These are phyloP conservation scores for Penicillium sp. DNA, from an alignment of 2,329 filamentous ascomycete species.

Conservation along the genomic window DNA sequence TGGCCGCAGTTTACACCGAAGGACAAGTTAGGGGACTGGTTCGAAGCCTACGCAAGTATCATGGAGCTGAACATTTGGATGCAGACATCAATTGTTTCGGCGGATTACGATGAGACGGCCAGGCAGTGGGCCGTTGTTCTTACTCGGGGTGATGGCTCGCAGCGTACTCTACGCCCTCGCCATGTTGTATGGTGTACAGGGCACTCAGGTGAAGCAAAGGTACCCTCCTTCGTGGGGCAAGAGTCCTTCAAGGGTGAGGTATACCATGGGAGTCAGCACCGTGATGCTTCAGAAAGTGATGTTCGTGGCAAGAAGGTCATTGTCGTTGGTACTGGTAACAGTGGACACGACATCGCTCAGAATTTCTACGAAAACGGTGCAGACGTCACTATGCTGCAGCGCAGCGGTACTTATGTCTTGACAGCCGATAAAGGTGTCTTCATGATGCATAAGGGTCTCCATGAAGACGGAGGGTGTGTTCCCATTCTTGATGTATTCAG, in stretches of 20 bases:
- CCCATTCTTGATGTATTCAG: neutral
- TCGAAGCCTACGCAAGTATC: conserved; percentile 50
- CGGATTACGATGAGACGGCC: conserved; percentile 40
- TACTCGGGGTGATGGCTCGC: conserved; percentile 23
- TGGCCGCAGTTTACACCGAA: conserved; percentile 48
- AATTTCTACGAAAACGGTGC: conserved; percentile 53
- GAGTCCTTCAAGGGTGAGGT: conserved; percentile 45
- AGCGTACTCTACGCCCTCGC: conserved; percentile 38
- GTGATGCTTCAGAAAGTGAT: conserved; percentile 39
- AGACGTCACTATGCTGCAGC: conserved; percentile 57
- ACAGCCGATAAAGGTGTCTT: conserved; percentile 47
- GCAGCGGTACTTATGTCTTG: conserved; percentile 53
- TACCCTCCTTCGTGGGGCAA: conserved; percentile 45
- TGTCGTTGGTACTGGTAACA: conserved; percentile 53
- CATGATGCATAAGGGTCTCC: conserved; percentile 47
- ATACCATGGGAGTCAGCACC: conserved; percentile 49
- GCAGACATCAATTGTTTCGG: conserved; percentile 41
- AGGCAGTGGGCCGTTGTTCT: conserved; percentile 43
- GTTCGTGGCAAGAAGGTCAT: conserved; percentile 48
- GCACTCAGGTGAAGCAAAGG: conserved; percentile 44
- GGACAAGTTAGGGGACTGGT: conserved; percentile 52
- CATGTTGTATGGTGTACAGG: conserved; percentile 54
- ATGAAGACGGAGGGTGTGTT: conserved; percentile 46
- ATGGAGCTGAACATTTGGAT: conserved; percentile 54
- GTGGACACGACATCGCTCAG: conserved; percentile 54